Evolutionary conservation across 202 grass and related monocot genomes (phyloP).

Genomic region (Elaeis oleifera): DNA sequence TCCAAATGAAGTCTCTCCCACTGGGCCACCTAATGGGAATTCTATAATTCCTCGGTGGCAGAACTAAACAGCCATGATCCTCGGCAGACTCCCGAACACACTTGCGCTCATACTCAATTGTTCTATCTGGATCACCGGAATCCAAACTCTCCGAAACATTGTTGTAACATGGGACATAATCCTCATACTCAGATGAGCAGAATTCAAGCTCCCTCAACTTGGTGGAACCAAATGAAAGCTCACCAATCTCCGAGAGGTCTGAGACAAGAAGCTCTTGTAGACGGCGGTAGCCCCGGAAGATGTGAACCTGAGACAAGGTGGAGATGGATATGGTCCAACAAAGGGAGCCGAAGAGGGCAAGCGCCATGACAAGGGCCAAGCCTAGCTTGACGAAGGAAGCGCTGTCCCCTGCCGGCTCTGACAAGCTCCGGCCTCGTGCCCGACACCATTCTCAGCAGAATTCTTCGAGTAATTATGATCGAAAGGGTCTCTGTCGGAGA

Average conservation of each 20-base stretch:
- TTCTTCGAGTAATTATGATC: constrained; percentile 34
- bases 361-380: constrained; percentile 29
- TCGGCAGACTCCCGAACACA: constrained; percentile 42
- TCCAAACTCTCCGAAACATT: constrained; percentile 72
- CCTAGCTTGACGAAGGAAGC: constrained; percentile 43
- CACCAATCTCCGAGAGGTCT: constrained; percentile 78
- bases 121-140: constrained; percentile 49
- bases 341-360: constrained; percentile 51
- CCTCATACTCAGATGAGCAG: constrained; percentile 58
- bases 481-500: constrained; percentile 20
- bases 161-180: constrained; percentile 87
- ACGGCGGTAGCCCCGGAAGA: constrained; percentile 51
- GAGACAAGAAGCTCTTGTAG: constrained; percentile 84
- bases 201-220: constrained; percentile 58
- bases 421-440: constrained; percentile 15
- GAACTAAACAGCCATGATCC: constrained; percentile 41
- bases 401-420: constrained; percentile 30
- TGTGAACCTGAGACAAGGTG: constrained; percentile 25
- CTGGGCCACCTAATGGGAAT: constrained; percentile 86
- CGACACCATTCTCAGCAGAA: constrained; percentile 44
- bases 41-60: constrained; percentile 66
- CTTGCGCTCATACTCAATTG: constrained; percentile 60
- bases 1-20: constrained; percentile 94
- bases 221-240: constrained; percentile 59
- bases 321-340: constrained; percentile 68